A percentile compares a stretch with the other conserved stretches of the same genome.
phyloP scores from a whole-genome alignment of 495 filamentous ascomycete species.

The Xylona heveae region DNA sequence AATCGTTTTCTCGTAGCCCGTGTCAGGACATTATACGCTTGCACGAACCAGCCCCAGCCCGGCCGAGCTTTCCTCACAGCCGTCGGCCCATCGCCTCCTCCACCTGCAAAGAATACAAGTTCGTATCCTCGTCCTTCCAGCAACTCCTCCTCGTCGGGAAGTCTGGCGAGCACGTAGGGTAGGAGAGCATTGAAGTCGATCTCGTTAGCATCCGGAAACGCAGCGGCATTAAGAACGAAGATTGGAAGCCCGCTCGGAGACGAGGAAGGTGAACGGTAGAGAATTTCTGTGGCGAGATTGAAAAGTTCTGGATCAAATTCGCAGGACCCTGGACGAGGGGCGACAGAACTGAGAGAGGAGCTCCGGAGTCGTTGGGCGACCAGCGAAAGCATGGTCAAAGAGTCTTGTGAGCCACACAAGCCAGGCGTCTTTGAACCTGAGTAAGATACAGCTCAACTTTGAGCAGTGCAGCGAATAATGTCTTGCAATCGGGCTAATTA shows the following conservation, averaged over 20 bases:
- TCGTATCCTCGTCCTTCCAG: slow-evolving; percentile 27
- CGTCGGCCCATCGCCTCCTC: slow-evolving; percentile 17
- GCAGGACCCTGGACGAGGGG: slow-evolving; percentile 13
- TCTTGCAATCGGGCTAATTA: no score
- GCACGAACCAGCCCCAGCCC: slow-evolving; percentile 34
- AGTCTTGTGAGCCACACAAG: no score
- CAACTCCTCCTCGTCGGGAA: slow-evolving; percentile 31
- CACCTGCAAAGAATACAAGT: slow-evolving; percentile 33
- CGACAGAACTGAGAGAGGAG: slow-evolving; percentile 2
- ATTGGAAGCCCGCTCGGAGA: slow-evolving; percentile 23
- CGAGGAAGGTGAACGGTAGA: slow-evolving; percentile 27
- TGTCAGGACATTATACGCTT: slow-evolving; percentile 30
- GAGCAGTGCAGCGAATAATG: no score
- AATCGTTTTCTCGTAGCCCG: slow-evolving; percentile 30
- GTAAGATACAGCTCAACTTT: no score
- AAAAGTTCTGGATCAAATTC: slow-evolving; percentile 21
- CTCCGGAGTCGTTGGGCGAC: slow-evolving; percentile 2
- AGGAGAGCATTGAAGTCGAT: slow-evolving; percentile 30
- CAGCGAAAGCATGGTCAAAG: slow-evolving; percentile 2
- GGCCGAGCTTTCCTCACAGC: slow-evolving; percentile 22
- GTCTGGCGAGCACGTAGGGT: slow-evolving; percentile 31
- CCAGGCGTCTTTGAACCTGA: no score
- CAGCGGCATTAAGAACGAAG: slow-evolving; percentile 31
- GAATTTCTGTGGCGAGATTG: slow-evolving; percentile 19
- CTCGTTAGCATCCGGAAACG: slow-evolving; percentile 26